Conservation (phyloP, 371 early-diverging fungal genomes). For the Haplosporangium sp. region DNA sequence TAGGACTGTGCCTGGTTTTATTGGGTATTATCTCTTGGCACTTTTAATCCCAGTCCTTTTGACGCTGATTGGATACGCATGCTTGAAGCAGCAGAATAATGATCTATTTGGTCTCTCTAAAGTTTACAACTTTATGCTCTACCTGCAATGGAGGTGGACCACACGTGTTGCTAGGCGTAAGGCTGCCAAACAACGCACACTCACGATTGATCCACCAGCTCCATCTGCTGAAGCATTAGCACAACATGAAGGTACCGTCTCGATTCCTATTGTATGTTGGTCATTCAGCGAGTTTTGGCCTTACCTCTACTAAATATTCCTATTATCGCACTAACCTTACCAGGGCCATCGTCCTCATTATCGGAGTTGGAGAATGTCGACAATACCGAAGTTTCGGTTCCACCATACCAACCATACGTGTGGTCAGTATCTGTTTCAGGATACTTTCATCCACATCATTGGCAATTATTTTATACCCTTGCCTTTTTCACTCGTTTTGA, state of each 20-base stretch:
- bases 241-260: slow-evolving; percentile 34
- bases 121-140: slow-evolving; percentile 35
- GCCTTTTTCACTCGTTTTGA: slow-evolving; percentile 87
- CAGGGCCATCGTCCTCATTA: neutral
- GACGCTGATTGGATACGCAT: slow-evolving; percentile 53
- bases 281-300: slow-evolving; percentile 31
- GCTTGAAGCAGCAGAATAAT: slow-evolving; percentile 60
- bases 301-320: no score
- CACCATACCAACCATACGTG: slow-evolving; percentile 21
- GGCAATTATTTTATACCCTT: slow-evolving; percentile 89
- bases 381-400: slow-evolving; percentile 5
- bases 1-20: slow-evolving; percentile 55
- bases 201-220: slow-evolving; percentile 17
- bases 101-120: slow-evolving; percentile 41
- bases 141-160: slow-evolving; percentile 22
- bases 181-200: slow-evolving; percentile 16
- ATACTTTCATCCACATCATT: slow-evolving; percentile 83
- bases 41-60: slow-evolving; percentile 68
- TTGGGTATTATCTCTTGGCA: slow-evolving; percentile 69
- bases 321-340: neutral
- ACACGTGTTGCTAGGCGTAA: slow-evolving; percentile 4
- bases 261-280: slow-evolving; percentile 30
- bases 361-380: slow-evolving; percentile 10
- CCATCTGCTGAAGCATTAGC: slow-evolving; percentile 7
- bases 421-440: slow-evolving; percentile 34